phyloP scores from a whole-genome alignment of 1,139 yeast genomes.

The Scheffersomyces parashehatae region DNA sequence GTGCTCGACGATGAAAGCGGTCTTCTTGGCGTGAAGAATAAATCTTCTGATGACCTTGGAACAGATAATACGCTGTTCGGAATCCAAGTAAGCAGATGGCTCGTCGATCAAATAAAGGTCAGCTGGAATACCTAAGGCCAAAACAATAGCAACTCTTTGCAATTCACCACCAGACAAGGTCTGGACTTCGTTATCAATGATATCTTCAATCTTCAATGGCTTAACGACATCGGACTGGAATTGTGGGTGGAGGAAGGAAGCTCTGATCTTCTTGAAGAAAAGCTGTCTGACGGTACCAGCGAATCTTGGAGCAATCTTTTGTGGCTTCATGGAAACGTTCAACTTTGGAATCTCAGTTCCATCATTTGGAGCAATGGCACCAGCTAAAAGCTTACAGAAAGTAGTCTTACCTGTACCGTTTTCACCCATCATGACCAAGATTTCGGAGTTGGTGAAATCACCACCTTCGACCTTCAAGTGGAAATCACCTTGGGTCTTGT shows the following conservation, averaged over 20 bases:
- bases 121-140: conserved; percentile 92
- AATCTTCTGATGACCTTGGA: conserved; percentile 97
- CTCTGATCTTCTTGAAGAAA: conserved; percentile 93
- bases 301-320: conserved; percentile 97
- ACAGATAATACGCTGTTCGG: conserved; percentile 99
- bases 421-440: conserved; percentile 99
- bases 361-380: conserved; percentile 83
- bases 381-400: conserved; percentile 91
- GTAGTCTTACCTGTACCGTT: conserved; percentile 99
- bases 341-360: conserved; percentile 78
- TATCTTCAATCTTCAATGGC: conserved; percentile 90
- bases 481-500: conserved; percentile 95
- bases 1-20: conserved; percentile 98
- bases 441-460: conserved; percentile 94
- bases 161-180: conserved; percentile 98
- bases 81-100: conserved; percentile 97
- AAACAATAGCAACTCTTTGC: conserved; percentile 97
- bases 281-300: conserved; percentile 98
- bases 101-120: conserved; percentile 96
- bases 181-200: conserved; percentile 96
- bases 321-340: conserved; percentile 97
- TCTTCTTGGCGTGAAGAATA: conserved; percentile 92
- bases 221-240: conserved; percentile 97
- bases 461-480: conserved; percentile 77
- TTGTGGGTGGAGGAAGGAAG: conserved; percentile 92